A percentile compares a stretch with the other conserved stretches of the same genome.
These are phyloP conservation scores for Aphanomyces cochlioides DNA, from an alignment of 352 stramenopile species.

Conservation along the genomic window DNA sequence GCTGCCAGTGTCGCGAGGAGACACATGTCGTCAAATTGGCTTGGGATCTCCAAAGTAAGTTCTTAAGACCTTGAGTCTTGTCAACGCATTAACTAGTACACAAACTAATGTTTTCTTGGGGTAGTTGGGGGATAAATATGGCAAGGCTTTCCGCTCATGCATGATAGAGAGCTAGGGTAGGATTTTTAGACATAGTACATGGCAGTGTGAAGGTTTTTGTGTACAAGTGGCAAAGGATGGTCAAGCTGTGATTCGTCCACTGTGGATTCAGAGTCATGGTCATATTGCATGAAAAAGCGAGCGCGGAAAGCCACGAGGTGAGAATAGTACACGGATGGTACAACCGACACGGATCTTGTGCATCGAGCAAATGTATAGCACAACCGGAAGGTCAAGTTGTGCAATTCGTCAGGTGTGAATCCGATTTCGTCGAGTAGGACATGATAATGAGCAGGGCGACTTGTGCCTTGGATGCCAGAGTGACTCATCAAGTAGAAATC, in stretches of 20 bases:
- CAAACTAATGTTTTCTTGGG: too few species aligned
- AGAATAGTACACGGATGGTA: slow-evolving; percentile 82
- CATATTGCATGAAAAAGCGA: slow-evolving; percentile 70
- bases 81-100: too few species aligned
- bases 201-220: not conserved
- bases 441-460: slow-evolving; percentile 77
- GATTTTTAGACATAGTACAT: slow-evolving; percentile 25
- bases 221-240: not conserved
- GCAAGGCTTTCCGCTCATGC: too few species aligned
- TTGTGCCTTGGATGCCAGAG: slow-evolving; percentile 74
- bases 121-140: too few species aligned
- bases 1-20: too few species aligned
- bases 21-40: too few species aligned
- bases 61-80: too few species aligned
- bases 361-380: slow-evolving; percentile 84
- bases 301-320: slow-evolving; percentile 79
- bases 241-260: not conserved
- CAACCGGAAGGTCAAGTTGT: slow-evolving; percentile 65
- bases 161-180: not conserved
- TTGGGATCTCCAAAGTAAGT: too few species aligned
- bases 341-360: slow-evolving; percentile 80
- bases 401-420: slow-evolving; percentile 60
- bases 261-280: slow-evolving; percentile 31
- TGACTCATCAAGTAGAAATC: slow-evolving; percentile 88
- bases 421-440: slow-evolving; percentile 75